Base-by-base conservation (phyloP, 2,329 filamentous ascomycete genomes). In the Penicillium sp. region DNA sequence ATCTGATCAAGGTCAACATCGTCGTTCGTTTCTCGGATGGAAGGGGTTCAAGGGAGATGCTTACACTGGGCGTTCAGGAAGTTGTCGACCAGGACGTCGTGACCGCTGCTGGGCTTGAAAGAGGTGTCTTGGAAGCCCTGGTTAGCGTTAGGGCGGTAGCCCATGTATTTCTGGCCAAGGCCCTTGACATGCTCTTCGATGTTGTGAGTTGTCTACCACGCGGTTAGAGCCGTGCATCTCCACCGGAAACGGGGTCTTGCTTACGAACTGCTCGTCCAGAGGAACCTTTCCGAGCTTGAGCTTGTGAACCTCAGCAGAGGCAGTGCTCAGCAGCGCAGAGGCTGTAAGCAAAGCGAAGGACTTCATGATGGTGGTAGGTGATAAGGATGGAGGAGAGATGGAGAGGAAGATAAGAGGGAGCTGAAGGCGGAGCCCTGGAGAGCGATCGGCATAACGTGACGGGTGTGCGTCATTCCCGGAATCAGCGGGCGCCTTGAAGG, bases 11-110 rank as follows among this genome's bases (percentile, higher is more conserved):
- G 5, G 45, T 60, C 46, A 63, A 54, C 48, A 48, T 24, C 9
- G 24, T 45, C 13, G n/a, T 27, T 22, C 13, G 10, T 13, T 14
- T 43, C 10, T n/a, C 5, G 8, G 28, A 16, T 18, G 35, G 20
- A 44, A 44, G 40, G 24, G 38, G 46, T 40, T 36, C 25, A 7
- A 39, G n/a, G 14, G 30, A 11, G 9, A 45, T 33, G 78, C 89
- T 69, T 87, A 96, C 92, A 99, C 78, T 99, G 94, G 53, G 94
- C 94, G 70, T 99, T 99, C 80, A 97, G 79, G 79, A 96, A 99
- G 85, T 99, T 99, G 77, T 85, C 89, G 66, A 99, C 86, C 52
- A 92, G 89, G 38, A 99, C 88, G 51, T 86, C 84, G 76, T 97
- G 92, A 54, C 78, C 77, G 52, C 83, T 79, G 59, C 88, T 81